Evolutionary conservation across 2,329 filamentous ascomycete genomes (phyloP), one percentile per base, ranked within the genome.

Genomic region (Ophiostoma novo-ulmi): DNA sequence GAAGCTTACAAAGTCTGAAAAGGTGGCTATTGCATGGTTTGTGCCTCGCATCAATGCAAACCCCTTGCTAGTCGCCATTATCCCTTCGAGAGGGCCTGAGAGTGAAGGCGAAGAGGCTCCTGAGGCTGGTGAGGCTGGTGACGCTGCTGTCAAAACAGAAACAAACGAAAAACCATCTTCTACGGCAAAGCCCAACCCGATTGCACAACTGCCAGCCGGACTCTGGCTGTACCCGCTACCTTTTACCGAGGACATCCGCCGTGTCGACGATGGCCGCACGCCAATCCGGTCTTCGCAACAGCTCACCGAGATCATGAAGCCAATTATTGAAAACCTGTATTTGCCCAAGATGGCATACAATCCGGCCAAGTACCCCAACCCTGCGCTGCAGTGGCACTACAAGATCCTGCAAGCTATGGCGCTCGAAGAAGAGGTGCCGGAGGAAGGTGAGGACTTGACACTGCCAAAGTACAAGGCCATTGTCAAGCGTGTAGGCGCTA

Each of bases 331-430:
- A 77, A 93, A 97, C 75, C 82, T 97, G 0, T 93, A 97, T 77
- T 86, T 99, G 8, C 95, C 95, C 0, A 94, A 92, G 76, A 93
- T 87, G 6, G 84, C 87, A 41, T 99, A 96, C 77, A 91, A 97
- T 74, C 94, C 94, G 0, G 82, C 84, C 1, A 95, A 91, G 76
- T 98, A 97, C 76, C 92, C 95, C 0, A 99, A 99, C 73, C 93
- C 94, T 11, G 87, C 91, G 10, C 83, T 99, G 35, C 95, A 99
- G 80, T 99, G 94, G 94, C 95, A 98, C 81, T 99, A 98, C 82
- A 90, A 88, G 73, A 97, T 99, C 65, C 82, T 99, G 0, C 95
- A 99, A 80, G 91, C 92, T 7, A 85, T 97, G 71, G 95, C 95
- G 0, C 84, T 99, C 0, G 94, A 97, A 48, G 95, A 99, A 78